Conservation (phyloP, 2,329 filamentous ascomycete species). For the Alternaria ethzedia region DNA sequence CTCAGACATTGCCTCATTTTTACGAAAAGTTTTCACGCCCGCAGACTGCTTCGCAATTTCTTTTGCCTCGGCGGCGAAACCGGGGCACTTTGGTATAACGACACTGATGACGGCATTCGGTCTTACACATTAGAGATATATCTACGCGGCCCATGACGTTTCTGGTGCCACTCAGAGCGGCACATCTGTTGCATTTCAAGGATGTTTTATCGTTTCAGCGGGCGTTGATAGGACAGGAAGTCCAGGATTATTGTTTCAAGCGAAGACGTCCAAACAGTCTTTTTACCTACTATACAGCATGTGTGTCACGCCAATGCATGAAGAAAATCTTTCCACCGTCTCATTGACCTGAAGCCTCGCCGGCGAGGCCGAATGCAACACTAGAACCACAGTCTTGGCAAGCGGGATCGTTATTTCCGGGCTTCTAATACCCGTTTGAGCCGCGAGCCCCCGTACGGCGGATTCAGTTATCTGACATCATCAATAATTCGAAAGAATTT, state of each 20-base stretch:
- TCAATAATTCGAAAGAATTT: not conserved
- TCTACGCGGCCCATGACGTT: not conserved
- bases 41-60: constrained; percentile 14
- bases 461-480: not conserved
- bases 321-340: not conserved
- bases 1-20: constrained; percentile 2
- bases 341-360: not conserved
- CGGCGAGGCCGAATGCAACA: not conserved
- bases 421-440: not conserved
- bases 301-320: constrained; percentile 4
- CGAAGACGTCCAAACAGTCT: constrained; percentile 4
- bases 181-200: constrained; percentile 19
- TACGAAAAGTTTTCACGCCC: constrained; percentile 18
- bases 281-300: constrained; percentile 10
- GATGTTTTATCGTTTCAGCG: constrained; percentile 17
- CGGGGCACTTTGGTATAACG: constrained; percentile 17
- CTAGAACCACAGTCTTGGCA: not conserved
- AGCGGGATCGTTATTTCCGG: not conserved
- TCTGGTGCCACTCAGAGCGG: constrained; percentile 3
- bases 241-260: constrained; percentile 8
- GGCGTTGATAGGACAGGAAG: constrained; percentile 12
- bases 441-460: not conserved
- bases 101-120: constrained; percentile 20
- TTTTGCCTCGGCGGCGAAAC: constrained; percentile 3
- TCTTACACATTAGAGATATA: constrained; percentile 1